Evolutionary conservation across 176 grass and related monocot genomes (phyloP).

Genomic region (Triticum aestivum): IWGSC_CS_RefSeq_v2.1 NC_057804.1:310955251-310955750

Average conservation of each 20-base stretch:
- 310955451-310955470: not conserved
- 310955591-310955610: not conserved
- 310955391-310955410: slow-evolving; percentile 3
- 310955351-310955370: not conserved
- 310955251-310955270: not conserved
- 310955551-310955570: not conserved
- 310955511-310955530: not conserved
- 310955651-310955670: not conserved
- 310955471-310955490: not conserved
- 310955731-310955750: not conserved
- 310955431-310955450: not conserved
- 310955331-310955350: not conserved
- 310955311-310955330: not conserved
- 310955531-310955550: not conserved
- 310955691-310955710: slow-evolving; percentile 19
- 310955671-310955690: not conserved
- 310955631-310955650: not conserved
- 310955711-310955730: not conserved
- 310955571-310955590: not conserved
- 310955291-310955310: not conserved
- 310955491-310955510: not conserved
- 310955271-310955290: not conserved
- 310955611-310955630: slow-evolving; percentile 22
- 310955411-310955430: not conserved
- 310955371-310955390: not conserved